Conservation (phyloP, 768 basidiomycete species). For the Pleurotus cornucopiae region DNA sequence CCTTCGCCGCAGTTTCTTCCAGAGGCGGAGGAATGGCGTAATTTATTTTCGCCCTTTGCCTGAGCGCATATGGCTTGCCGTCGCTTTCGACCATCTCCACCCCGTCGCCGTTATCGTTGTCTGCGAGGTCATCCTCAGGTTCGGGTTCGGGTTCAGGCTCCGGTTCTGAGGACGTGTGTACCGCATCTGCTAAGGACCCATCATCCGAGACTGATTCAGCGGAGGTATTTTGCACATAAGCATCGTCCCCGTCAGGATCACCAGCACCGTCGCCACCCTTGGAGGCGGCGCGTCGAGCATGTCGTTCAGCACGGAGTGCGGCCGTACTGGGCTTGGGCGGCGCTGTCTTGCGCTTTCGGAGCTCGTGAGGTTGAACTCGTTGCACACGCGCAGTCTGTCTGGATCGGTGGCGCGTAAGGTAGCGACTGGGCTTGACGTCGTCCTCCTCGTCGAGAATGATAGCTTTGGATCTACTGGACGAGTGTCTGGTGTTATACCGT, state of each 20-base stretch:
- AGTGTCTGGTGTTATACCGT: constrained; percentile 10
- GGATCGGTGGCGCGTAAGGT: constrained; percentile 34
- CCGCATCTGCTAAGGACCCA: constrained; percentile 54
- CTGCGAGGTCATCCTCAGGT: constrained; percentile 31
- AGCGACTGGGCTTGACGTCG: constrained; percentile 27
- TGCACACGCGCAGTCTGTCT: constrained; percentile 23
- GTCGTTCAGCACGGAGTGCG: constrained; percentile 23
- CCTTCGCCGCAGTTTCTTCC: constrained; percentile 56
- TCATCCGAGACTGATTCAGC: constrained; percentile 50
- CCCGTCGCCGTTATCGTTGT: constrained; percentile 39
- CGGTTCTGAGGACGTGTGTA: constrained; percentile 39
- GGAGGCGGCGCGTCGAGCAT: constrained; percentile 22
- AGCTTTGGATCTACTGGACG: constrained; percentile 21
- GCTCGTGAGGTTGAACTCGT: constrained; percentile 16
- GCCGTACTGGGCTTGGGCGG: constrained; percentile 12
- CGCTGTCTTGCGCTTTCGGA: constrained; percentile 10
- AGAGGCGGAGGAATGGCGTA: constrained; percentile 81
- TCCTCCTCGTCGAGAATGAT: constrained; percentile 45
- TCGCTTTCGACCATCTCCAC: constrained; percentile 45
- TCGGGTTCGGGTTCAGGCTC: constrained; percentile 29
- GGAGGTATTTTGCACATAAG: constrained; percentile 43
- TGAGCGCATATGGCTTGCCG: constrained; percentile 59
- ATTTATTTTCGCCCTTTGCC: constrained; percentile 66
- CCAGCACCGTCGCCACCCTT: constrained; percentile 10
- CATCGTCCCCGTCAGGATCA: constrained; percentile 43